phyloP scores from a whole-genome alignment of 257 asterid genomes.

The Solanum commersonii region DNA sequence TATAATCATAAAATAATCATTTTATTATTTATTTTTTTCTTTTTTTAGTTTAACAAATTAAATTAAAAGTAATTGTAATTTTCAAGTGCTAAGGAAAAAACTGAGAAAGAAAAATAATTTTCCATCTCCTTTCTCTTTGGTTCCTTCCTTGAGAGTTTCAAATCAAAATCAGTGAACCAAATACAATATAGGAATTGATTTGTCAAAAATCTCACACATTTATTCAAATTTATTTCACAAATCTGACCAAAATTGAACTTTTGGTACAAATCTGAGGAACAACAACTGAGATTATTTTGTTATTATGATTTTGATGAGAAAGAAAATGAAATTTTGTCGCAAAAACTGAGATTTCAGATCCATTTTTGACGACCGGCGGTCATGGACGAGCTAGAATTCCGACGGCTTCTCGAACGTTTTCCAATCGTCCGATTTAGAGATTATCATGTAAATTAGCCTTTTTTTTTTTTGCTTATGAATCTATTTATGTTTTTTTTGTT shows the following conservation, averaged over 20 bases:
- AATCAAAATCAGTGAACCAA: neutral
- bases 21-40: too few relatives aligned
- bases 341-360: neutral
- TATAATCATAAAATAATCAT: too few relatives aligned
- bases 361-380: neutral
- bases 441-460: constrained; percentile 37
- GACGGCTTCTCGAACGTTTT: constrained; percentile 52
- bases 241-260: neutral
- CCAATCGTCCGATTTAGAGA: constrained; percentile 64
- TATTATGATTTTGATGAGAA: neutral
- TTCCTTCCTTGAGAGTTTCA: neutral
- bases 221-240: too few relatives aligned
- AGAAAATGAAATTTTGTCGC: neutral
- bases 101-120: neutral
- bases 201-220: neutral
- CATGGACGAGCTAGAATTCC: constrained; percentile 59
- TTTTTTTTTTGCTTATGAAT: neutral
- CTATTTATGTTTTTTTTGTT: neutral
- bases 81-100: neutral
- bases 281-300: neutral
- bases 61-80: too few relatives aligned
- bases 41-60: neutral
- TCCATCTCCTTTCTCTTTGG: neutral
- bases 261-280: neutral
- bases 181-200: too few relatives aligned